Evolutionary conservation across 768 basidiomycete species (phyloP), one percentile per base, ranked within the genome.

Genomic region (Gloeostereum incarnatum): DNA sequence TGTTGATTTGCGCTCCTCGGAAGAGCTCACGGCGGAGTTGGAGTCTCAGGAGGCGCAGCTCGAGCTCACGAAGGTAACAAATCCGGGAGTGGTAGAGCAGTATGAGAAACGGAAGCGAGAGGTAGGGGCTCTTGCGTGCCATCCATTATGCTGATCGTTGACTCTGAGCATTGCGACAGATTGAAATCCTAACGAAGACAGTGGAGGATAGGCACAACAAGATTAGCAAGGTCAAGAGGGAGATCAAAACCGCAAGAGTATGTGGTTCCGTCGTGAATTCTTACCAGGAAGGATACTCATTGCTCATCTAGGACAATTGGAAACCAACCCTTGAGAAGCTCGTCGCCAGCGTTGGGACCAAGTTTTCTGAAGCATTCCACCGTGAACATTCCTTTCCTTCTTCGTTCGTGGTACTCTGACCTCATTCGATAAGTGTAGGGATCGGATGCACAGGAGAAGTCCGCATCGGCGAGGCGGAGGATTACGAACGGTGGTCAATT

Each of bases 401-500:
- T n/a, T n/a, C n/a, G n/a, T n/a, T n/a, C n/a, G n/a, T n/a, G n/a
- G n/a, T n/a, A n/a, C n/a, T n/a, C n/a, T n/a, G n/a, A n/a, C n/a
- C n/a, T n/a, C n/a, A n/a, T n/a, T n/a, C n/a, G n/a, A n/a, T n/a
- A n/a, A n/a, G n/a, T n/a, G n/a, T n/a, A n/a, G n/a, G n/a, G n/a
- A 86, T 97, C 43, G 85, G 88, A 14, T 91, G 92, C 49, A 81
- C 87, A 30, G 96, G 96, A 31, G 92, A 98, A 62, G 79, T 98
- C 45, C 73, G 69, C 27, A 74, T 98, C 44, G 71, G 69, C 27
- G 66, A 80, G 42, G 69, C 89, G 39, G 87, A 90, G 38, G 88
- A 93, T 54, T 98, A 83, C 51, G 85, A 81, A 43, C 80, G 91
- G 45, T 98, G 94, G 94, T 86, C 90, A 0, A 92, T 99, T 51